Base-by-base conservation (phyloP, 371 early-diverging fungal species). In the Circinella minor region DNA sequence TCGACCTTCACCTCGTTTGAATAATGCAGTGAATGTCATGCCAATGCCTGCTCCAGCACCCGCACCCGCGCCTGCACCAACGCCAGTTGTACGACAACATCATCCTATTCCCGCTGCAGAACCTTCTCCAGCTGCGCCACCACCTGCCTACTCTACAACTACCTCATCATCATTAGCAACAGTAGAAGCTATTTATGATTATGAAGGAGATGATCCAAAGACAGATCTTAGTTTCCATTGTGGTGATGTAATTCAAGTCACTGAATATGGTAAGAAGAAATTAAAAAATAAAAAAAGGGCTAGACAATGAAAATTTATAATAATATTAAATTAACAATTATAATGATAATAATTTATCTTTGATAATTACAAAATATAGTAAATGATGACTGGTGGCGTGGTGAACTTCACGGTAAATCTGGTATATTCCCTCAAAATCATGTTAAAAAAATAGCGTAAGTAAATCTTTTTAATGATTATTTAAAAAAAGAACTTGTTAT, bases 401-500 rank as follows among this genome's bases (percentile, higher is more conserved):
- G 85, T 38, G 71, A 71, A 54, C 66, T 82, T 10, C 66, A 82
- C 59, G 82, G 81, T 9, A 76, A 76, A 48, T 64, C 80, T 1
- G 85, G 85, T 51, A 82, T 85, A 46, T 85, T 85, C 72, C 85
- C 85, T 51, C 80, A 81, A 61, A 85, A 82, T 54, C 81, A 85
- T 71, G 85, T 85, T 55, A 72, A 80, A 36, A 81, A 79, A 39
- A 63, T 79, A 64, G 47, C 73, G 78, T 79, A 79, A 57, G 57
- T 51, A 54, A n/a, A 54, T 13, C 15, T 13, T 13, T 1, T 13
- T 54, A 54, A 54, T 6, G 54, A 13, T 8, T 15, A 6, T 54
- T n/a, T 4, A 8, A 13, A 54, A 43, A 43, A 43, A 11, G 43
- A 9, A 43, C 3, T 43, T 15, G 54, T n/a, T 4, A 27, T 27